phyloP scores from a whole-genome alignment of 2,329 filamentous ascomycete genomes.

The Dactylellina drechsleri region DNA sequence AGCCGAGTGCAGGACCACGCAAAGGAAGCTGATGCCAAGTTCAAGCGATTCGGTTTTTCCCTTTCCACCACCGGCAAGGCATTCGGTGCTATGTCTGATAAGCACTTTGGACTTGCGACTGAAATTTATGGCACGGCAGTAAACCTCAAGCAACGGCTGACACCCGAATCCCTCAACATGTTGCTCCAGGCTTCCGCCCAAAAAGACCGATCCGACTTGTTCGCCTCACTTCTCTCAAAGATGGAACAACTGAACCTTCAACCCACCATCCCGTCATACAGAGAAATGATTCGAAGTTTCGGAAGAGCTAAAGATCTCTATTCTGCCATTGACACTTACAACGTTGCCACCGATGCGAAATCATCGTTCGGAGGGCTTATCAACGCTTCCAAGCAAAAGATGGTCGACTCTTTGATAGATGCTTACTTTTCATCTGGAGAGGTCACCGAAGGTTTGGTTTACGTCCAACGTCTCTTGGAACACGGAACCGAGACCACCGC shows the following conservation, averaged over 20 bases:
- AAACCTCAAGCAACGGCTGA: constrained; percentile 67
- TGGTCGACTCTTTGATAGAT: constrained; percentile 73
- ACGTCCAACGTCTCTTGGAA: constrained; percentile 51
- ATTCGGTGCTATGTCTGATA: constrained; percentile 82
- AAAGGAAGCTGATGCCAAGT: constrained; percentile 79
- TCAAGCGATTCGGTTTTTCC: constrained; percentile 75
- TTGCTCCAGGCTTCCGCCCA: constrained; percentile 88
- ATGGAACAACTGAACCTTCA: constrained; percentile 82
- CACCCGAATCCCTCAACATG: constrained; percentile 80
- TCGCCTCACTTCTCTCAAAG: constrained; percentile 89
- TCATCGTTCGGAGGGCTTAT: constrained; percentile 75
- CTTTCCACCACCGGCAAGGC: constrained; percentile 77
- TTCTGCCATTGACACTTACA: constrained; percentile 93
- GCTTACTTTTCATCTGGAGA: constrained; percentile 71
- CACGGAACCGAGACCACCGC: constrained; percentile 55
- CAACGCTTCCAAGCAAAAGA: constrained; percentile 73
- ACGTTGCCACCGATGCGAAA: constrained; percentile 74
- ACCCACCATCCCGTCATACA: constrained; percentile 84
- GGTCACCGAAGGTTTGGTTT: constrained; percentile 61
- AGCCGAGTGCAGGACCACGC: constrained; percentile 80
- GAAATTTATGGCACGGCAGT: constrained; percentile 51
- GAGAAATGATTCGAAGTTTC: constrained; percentile 94
- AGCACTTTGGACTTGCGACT: constrained; percentile 41
- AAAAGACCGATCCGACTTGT: constrained; percentile 81
- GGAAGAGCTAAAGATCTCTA: constrained; percentile 80